These are phyloP conservation scores for Microcyclospora tardicrescens DNA, from an alignment of 2,329 filamentous ascomycete genomes.

Conservation along the genomic window DNA sequence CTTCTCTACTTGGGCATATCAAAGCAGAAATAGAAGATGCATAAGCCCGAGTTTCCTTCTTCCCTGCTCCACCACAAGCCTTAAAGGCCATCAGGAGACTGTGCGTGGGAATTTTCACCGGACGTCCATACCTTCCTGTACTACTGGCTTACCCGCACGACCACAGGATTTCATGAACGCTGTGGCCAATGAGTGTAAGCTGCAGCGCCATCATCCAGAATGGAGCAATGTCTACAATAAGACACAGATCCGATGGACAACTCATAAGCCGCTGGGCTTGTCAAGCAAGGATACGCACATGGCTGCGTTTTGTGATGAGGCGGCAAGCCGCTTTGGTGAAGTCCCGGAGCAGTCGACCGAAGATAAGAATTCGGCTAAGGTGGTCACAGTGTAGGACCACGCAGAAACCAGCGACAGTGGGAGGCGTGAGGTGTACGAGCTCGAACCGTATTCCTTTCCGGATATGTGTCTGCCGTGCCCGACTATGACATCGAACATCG, in stretches of 20 bases:
- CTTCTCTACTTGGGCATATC: too few species aligned
- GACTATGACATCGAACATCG: too few species aligned
- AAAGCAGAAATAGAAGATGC: too few species aligned
- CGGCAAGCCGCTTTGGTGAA: slow-evolving; percentile 11
- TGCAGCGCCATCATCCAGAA: slow-evolving; percentile 59
- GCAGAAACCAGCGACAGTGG: too few species aligned
- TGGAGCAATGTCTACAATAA: slow-evolving; percentile 69
- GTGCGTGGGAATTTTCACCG: background rate
- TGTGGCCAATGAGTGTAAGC: slow-evolving; percentile 54
- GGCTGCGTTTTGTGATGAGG: slow-evolving; percentile 48
- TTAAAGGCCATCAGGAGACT: background rate
- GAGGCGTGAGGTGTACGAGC: too few species aligned
- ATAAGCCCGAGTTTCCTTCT: background rate
- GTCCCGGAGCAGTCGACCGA: too few species aligned
- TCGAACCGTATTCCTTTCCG: too few species aligned
- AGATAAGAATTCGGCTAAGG: too few species aligned
- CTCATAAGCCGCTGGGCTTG: slow-evolving; percentile 53
- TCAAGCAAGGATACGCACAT: slow-evolving; percentile 50
- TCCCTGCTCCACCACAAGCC: background rate
- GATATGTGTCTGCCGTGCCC: too few species aligned
- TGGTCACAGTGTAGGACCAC: too few species aligned
- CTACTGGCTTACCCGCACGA: background rate
- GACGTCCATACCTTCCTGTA: background rate
- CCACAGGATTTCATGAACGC: slow-evolving; percentile 60
- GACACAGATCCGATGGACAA: slow-evolving; percentile 60